Conservation (phyloP, 495 filamentous ascomycete species). For the Tuber indicum region DNA sequence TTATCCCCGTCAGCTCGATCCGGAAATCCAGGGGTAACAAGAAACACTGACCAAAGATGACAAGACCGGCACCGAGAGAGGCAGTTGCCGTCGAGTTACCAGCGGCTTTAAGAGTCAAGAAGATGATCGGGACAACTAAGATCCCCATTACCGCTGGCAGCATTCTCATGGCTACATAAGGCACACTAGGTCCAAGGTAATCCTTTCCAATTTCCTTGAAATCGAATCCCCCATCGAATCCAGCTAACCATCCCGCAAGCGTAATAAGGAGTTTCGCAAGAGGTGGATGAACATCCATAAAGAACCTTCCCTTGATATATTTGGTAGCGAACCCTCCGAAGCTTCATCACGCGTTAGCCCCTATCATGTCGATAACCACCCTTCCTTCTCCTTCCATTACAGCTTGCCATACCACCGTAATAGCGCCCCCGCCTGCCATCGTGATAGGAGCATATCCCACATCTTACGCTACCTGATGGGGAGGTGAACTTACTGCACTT, state of each 20-base stretch:
- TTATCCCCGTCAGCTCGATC: conserved; percentile 19
- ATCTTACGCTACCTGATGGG: background rate
- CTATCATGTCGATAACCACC: background rate
- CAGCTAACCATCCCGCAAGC: conserved; percentile 88
- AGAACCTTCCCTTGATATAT: conserved; percentile 97
- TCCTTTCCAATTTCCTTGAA: conserved; percentile 99
- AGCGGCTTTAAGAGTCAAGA: conserved; percentile 83
- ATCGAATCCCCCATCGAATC: conserved; percentile 91
- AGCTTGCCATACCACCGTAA: conserved; percentile 14
- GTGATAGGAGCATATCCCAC: background rate
- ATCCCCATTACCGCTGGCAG: conserved; percentile 85
- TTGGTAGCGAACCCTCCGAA: conserved; percentile 97
- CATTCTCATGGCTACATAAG: conserved; percentile 96
- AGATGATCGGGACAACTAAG: conserved; percentile 80
- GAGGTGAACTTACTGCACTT: conserved; percentile 75
- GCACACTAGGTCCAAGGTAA: conserved; percentile 87
- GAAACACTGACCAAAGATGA: conserved; percentile 71
- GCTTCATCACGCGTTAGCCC: conserved; percentile 47
- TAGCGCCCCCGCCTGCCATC: background rate
- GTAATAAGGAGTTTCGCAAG: conserved; percentile 93
- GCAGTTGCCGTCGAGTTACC: conserved; percentile 83
- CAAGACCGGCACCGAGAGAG: conserved; percentile 69
- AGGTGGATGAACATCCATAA: conserved; percentile 99
- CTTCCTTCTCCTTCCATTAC: background rate
- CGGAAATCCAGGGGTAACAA: conserved; percentile 7